A percentile compares a stretch with the other conserved stretches of the same genome.
phyloP scores from a whole-genome alignment of 441 rosid genomes.

The Adansonia gregorii region DNA sequence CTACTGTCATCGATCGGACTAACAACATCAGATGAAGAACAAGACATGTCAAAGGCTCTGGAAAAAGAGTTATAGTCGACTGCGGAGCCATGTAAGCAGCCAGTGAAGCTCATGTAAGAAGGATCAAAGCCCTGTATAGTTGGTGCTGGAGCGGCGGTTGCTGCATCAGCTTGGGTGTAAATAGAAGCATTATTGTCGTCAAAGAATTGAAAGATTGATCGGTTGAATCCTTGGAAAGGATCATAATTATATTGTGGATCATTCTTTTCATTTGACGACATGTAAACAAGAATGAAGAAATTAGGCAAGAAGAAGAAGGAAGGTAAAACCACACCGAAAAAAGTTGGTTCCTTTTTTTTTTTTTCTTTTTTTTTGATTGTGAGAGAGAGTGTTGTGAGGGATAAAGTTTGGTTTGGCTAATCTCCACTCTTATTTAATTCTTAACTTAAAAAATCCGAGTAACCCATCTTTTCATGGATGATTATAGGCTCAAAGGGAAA shows the following conservation, averaged over 20 bases:
- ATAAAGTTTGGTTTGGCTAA: constrained; percentile 29
- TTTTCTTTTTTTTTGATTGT: neutral
- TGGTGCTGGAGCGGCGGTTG: constrained; percentile 16
- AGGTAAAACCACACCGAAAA: too few species aligned
- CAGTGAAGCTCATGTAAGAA: constrained; percentile 49
- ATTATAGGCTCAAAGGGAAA: neutral
- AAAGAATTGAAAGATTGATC: constrained; percentile 33
- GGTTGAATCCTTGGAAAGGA: constrained; percentile 43
- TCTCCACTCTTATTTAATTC: constrained; percentile 24
- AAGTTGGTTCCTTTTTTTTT: too few species aligned
- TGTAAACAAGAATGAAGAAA: constrained; percentile 6
- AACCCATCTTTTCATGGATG: neutral
- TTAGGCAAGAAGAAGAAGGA: neutral
- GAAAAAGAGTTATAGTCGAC: constrained; percentile 46
- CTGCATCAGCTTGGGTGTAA: constrained; percentile 30
- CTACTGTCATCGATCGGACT: constrained; percentile 35
- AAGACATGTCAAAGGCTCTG: constrained; percentile 54
- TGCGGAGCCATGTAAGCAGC: constrained; percentile 51
- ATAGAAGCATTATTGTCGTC: constrained; percentile 33
- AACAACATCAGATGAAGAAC: constrained; percentile 63
- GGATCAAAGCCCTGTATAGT: constrained; percentile 38
- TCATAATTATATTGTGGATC: constrained; percentile 42
- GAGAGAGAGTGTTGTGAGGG: neutral
- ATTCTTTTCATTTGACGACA: constrained; percentile 49
- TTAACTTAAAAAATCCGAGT: neutral